Evolutionary conservation across 352 stramenopile genomes (phyloP).

Genomic region (Phytophthora boehmeriae): DNA sequence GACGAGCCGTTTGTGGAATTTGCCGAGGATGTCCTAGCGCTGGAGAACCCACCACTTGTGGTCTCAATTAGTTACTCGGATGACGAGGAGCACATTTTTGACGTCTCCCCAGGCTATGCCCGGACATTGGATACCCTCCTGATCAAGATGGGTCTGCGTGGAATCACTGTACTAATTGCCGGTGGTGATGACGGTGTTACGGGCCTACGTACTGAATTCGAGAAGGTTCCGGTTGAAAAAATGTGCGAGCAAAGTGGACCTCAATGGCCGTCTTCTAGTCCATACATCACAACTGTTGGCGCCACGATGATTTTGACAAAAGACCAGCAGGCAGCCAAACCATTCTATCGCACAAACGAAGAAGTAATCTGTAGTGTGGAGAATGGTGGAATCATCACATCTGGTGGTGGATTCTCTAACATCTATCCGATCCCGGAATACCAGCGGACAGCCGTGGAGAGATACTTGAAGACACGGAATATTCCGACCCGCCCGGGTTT

Average conservation of each 20-base stretch:
- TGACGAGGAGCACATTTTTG: constrained; percentile 90
- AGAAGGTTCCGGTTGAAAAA: constrained; percentile 53
- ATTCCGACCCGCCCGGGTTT: constrained; percentile 55
- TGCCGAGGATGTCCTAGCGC: constrained; percentile 62
- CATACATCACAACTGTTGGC: constrained; percentile 92
- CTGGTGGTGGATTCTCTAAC: constrained; percentile 90
- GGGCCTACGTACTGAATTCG: constrained; percentile 69
- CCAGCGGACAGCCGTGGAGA: constrained; percentile 62
- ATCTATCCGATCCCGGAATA: constrained; percentile 79
- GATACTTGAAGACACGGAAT: constrained; percentile 64
- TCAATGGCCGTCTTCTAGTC: constrained; percentile 81
- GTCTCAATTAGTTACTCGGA: constrained; percentile 92
- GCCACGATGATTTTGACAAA: constrained; percentile 76
- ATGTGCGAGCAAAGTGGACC: constrained; percentile 70
- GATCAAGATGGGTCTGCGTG: constrained; percentile 89
- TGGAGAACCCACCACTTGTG: constrained; percentile 79
- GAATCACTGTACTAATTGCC: constrained; percentile 87
- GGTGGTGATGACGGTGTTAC: constrained; percentile 90
- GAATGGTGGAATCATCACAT: constrained; percentile 78
- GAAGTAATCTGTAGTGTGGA: constrained; percentile 83
- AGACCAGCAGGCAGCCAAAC: constrained; percentile 28
- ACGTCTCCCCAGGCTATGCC: constrained; percentile 74
- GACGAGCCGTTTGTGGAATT: constrained; percentile 91
- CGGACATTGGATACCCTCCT: constrained; percentile 83
- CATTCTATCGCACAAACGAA: constrained; percentile 70